These are phyloP conservation scores for Vaccinium macrocarpon DNA, from an alignment of 148 eudicot genomes.

Conservation along the genomic window DNA sequence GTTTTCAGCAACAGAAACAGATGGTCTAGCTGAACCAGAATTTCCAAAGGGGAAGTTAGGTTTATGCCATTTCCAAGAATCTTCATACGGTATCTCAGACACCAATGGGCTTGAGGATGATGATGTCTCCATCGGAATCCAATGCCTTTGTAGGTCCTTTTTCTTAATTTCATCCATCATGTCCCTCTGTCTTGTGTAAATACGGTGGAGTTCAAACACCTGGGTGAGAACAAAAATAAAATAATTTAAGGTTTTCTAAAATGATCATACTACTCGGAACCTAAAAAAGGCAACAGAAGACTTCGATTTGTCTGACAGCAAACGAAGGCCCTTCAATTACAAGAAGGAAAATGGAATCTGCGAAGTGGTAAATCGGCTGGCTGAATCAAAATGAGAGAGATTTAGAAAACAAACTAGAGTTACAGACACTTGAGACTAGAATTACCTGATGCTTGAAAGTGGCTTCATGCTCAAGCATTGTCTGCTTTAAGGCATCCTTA, in stretches of 20 bases:
- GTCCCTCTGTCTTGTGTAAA: slow-evolving; percentile 68
- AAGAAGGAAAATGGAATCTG: not conserved
- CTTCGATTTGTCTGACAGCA: not conserved
- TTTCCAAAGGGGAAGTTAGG: slow-evolving; percentile 32
- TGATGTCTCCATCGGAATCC: slow-evolving; percentile 52
- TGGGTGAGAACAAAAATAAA: slow-evolving; percentile 18
- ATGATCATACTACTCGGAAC: not conserved
- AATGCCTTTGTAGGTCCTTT: slow-evolving; percentile 40
- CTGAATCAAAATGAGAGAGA: not conserved
- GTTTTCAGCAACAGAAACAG: slow-evolving; percentile 30
- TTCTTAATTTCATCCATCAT: slow-evolving; percentile 64
- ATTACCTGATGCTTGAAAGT: slow-evolving; percentile 77
- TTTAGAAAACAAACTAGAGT: not conserved
- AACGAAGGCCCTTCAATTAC: not conserved
- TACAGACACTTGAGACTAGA: not conserved
- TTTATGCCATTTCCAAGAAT: slow-evolving; percentile 47
- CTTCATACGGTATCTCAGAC: slow-evolving; percentile 37
- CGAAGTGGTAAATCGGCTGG: not conserved
- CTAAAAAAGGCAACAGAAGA: not conserved
- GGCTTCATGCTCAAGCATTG: slow-evolving; percentile 83
- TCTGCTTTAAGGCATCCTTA: slow-evolving; percentile 70
- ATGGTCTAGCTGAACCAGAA: slow-evolving; percentile 31
- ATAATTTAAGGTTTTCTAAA: not conserved
- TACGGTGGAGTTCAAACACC: slow-evolving; percentile 82
- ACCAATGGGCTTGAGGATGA: slow-evolving; percentile 53